phyloP scores from a whole-genome alignment of 306 rosid genomes.

The Coriaria nepalensis region DNA sequence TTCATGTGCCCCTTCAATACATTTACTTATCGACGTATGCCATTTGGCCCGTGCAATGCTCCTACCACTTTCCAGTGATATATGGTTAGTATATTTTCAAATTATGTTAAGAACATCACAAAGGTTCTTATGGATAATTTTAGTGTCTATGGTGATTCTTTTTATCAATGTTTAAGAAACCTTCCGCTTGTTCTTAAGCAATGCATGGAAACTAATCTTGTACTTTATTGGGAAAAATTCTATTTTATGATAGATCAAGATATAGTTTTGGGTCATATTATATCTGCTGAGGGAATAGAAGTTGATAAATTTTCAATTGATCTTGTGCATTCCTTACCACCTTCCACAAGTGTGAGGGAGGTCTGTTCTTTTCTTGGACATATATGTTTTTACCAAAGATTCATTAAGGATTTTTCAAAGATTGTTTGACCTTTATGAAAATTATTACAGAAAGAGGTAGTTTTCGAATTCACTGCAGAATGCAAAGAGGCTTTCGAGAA shows the following conservation, averaged over 20 bases:
- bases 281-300: background rate
- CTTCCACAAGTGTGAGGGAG: background rate
- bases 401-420: constrained; percentile 2
- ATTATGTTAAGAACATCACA: background rate
- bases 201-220: background rate
- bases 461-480: background rate
- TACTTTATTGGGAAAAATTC: background rate
- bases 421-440: background rate
- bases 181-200: background rate
- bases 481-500: background rate
- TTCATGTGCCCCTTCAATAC: background rate
- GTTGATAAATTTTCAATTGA: background rate
- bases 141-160: background rate
- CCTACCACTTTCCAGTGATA: background rate
- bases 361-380: background rate
- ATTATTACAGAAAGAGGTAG: background rate
- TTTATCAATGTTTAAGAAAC: background rate
- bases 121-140: background rate
- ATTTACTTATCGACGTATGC: background rate
- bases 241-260: background rate
- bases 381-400: background rate
- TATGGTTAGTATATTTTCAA: background rate
- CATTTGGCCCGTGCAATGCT: background rate
- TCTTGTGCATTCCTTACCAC: too few species aligned
- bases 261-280: background rate